Evolutionary conservation across 2,329 filamentous ascomycete species (phyloP), one percentile per base, ranked within the genome.

Genomic region (Colletotrichum costaricense): DNA sequence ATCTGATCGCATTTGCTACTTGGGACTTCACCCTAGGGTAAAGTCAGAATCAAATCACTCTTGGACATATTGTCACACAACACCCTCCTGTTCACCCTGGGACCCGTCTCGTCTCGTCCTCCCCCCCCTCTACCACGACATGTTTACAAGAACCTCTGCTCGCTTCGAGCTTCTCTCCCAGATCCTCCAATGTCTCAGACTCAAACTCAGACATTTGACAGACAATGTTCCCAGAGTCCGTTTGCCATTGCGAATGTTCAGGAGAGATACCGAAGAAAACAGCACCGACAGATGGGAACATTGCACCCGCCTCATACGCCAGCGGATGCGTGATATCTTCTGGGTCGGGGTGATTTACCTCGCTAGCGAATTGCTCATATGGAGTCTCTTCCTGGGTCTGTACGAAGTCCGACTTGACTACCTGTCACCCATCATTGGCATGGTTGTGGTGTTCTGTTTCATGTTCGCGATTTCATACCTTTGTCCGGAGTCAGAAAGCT

Each of bases 361-460:
- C 2, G 28, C 78, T 19, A 84, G 84, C 69, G 84, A 88, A 76
- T 74, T 88, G n/a, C 75, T 86, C 38, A 86, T 88, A 24, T 87
- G 84, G 78, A 83, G 80, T 2, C 78, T 88, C 11, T 84, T 85
- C 38, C 75, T 79, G 11, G 77, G 78, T 1, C 77, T 88, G 19
- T 75, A 80, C 11, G 74, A 76, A 0, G 78, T 76, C 2, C 68
- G 78, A 3, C 72, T 85, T n/a, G 79, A 85, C 30, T 88, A 87
- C 70, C 85, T 88, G 5, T 83, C 86, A 0, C 82, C 87, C 7
- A 86, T 89, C 56, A 69, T 87, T 38, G 86, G 85, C 42, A 89
- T 89, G 87, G 16, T 82, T 0, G 58, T 84, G 19, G 79, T 84
- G 0, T 86, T 85, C 58, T 68, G 75, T 0, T 52, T 79, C 9